These are phyloP conservation scores for Entomortierella lignicola DNA, from an alignment of 192 early-diverging fungal genomes.

Conservation along the genomic window DNA sequence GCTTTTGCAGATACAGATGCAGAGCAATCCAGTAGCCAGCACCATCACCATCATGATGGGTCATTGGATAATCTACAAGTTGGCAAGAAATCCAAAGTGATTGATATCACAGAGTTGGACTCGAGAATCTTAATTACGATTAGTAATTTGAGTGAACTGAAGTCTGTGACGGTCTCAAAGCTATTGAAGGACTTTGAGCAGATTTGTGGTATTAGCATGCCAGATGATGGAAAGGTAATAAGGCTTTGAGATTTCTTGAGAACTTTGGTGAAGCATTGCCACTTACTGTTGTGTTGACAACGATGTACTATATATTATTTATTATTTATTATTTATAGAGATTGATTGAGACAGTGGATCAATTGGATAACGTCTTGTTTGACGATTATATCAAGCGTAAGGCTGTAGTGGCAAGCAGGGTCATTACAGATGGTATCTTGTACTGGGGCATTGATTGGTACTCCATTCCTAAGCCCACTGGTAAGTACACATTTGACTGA, in stretches of 20 bases:
- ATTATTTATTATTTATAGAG: constrained; percentile 61
- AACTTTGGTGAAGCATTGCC: no score
- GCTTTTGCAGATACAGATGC: constrained; percentile 67
- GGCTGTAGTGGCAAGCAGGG: constrained; percentile 68
- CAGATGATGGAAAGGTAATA: constrained; percentile 68
- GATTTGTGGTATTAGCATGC: constrained; percentile 71
- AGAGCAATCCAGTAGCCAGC: constrained; percentile 36
- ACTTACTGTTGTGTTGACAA: no score
- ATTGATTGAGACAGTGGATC: constrained; percentile 76
- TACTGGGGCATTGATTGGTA: constrained; percentile 91
- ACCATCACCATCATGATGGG: constrained; percentile 44
- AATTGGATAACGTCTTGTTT: constrained; percentile 87
- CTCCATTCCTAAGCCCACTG: constrained; percentile 75
- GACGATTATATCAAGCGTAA: constrained; percentile 88
- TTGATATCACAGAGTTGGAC: constrained; percentile 60
- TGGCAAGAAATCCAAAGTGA: constrained; percentile 17
- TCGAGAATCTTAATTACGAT: constrained; percentile 83
- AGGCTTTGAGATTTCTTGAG: not conserved
- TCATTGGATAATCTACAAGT: not conserved
- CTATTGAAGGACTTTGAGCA: constrained; percentile 77
- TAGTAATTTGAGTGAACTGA: constrained; percentile 84
- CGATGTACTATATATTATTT: no score
- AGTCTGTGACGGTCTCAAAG: constrained; percentile 79
- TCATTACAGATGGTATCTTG: constrained; percentile 86
- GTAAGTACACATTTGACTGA: constrained; percentile 65